Base-by-base conservation (phyloP, 331 rosid genomes). In the Quercus phellos region DNA sequence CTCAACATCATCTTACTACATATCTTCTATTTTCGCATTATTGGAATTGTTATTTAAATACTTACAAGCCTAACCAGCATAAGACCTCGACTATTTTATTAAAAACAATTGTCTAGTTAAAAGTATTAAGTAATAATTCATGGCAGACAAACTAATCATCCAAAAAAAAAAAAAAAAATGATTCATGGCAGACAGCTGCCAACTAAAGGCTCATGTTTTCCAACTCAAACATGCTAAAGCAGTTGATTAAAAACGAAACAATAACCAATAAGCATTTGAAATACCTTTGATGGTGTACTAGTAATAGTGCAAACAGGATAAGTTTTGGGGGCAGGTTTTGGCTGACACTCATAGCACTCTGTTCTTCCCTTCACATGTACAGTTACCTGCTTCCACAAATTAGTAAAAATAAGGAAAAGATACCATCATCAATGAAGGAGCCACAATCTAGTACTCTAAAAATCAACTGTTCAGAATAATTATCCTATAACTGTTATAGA, bases 301-400 rank as follows among this genome's bases (percentile, higher is more conserved):
- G 98, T 93, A 80, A 95, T 95, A n/a, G 99, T 95, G 77, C 99
- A 95, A 78, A 93, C 99, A 68, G 99, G 99, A 86, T 93, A 95
- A 1, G 99, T 95, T 90, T 91, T 95, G 7, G 99, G 98, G 30
- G 98, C 96, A 14, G 94, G 99, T 88, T 95, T 95, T 55, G 98
- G 99, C 68, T 95, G 90, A 80, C 99, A 95, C 83, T 95, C 99
- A 26, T 95, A 95, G 90, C 99, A 95, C 84, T 95, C 99, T 17
- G 98, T 95, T 79, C 46, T 90, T 83, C 98, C 99, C 89, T 95
- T 95, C 85, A 93, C 85, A 88, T 95, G 99, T 58, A 95, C 97
- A 12, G 98, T 93, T 70, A 95, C 98, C 99, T 95, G 89, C 46
- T 74, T 80, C 80, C 86, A 84, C 63, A 73, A 55, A 56, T 18